Evolutionary conservation across 345 rosid genomes (phyloP).

Genomic region (Populus pruinosa): DNA sequence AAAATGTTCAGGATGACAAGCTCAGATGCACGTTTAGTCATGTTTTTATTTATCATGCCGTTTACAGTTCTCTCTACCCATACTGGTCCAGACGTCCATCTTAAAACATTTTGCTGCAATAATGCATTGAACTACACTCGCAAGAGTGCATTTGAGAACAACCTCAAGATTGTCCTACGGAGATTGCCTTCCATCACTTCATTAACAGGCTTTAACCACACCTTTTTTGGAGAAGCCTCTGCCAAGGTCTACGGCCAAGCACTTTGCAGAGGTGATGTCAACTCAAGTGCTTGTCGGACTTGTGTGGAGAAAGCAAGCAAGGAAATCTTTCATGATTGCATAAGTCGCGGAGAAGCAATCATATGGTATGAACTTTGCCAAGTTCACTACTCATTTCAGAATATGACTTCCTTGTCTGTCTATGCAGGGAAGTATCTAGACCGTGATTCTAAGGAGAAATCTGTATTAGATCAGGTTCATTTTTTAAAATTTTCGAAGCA

Average conservation of each 20-base stretch:
- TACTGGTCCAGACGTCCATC: neutral
- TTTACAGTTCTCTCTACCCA: neutral
- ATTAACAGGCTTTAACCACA: slow-evolving; percentile 21
- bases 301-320: slow-evolving; percentile 29
- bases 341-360: slow-evolving; percentile 6
- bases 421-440: slow-evolving; percentile 31
- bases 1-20: neutral
- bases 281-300: slow-evolving; percentile 14
- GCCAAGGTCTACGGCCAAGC: slow-evolving; percentile 29
- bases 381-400: slow-evolving; percentile 29
- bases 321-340: slow-evolving; percentile 15
- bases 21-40: neutral
- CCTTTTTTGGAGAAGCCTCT: slow-evolving; percentile 9
- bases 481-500: slow-evolving; percentile 6
- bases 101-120: neutral
- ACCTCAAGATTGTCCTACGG: slow-evolving; percentile 20
- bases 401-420: slow-evolving; percentile 6
- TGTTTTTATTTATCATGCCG: slow-evolving; percentile 5
- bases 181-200: slow-evolving; percentile 14
- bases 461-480: slow-evolving; percentile 11
- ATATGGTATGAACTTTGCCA: slow-evolving; percentile 41
- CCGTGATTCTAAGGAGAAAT: slow-evolving; percentile 7
- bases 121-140: neutral
- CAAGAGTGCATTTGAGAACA: slow-evolving; percentile 17
- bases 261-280: slow-evolving; percentile 32